phyloP scores from a whole-genome alignment of 495 filamentous ascomycete species.

The Penicillium samsonianum region DNA sequence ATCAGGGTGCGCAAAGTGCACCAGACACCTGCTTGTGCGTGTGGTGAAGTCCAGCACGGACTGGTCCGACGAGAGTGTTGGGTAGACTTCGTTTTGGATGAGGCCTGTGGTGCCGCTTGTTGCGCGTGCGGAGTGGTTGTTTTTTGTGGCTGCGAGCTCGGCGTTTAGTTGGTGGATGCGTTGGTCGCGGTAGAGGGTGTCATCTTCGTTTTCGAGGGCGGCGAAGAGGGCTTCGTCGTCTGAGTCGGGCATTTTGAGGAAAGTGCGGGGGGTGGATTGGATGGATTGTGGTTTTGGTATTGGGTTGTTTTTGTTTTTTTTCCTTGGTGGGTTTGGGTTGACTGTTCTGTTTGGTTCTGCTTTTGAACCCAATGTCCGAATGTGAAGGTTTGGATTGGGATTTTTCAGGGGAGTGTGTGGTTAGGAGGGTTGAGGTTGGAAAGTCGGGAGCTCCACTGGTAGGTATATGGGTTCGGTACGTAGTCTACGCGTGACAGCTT shows the following conservation, averaged over 20 bases:
- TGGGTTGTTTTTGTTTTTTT: background rate
- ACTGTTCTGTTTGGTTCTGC: background rate
- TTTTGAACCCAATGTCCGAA: background rate
- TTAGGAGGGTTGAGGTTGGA: constrained; percentile 8
- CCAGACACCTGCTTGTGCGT: constrained; percentile 59
- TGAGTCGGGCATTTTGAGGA: constrained; percentile 39
- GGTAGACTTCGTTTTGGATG: constrained; percentile 50
- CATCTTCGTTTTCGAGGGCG: constrained; percentile 64
- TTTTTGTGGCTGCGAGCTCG: constrained; percentile 55
- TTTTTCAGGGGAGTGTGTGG: constrained; percentile 11
- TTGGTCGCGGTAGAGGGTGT: constrained; percentile 65
- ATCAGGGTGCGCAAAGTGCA: constrained; percentile 77
- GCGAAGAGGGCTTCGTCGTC: constrained; percentile 75
- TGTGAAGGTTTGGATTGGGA: background rate
- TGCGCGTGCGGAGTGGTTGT: constrained; percentile 25
- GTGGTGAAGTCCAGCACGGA: constrained; percentile 70
- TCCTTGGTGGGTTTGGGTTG: background rate
- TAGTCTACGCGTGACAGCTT: constrained; percentile 4
- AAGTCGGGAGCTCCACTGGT: constrained; percentile 14
- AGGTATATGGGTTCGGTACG: constrained; percentile 9
- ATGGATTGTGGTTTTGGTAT: background rate
- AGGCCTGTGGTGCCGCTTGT: constrained; percentile 30
- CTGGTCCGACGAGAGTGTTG: constrained; percentile 64
- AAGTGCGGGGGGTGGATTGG: constrained; percentile 12
- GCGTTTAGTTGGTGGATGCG: constrained; percentile 71